Base-by-base conservation (phyloP, 1,284 basidiomycete genomes). In the Naganishia cerealis region DNA sequence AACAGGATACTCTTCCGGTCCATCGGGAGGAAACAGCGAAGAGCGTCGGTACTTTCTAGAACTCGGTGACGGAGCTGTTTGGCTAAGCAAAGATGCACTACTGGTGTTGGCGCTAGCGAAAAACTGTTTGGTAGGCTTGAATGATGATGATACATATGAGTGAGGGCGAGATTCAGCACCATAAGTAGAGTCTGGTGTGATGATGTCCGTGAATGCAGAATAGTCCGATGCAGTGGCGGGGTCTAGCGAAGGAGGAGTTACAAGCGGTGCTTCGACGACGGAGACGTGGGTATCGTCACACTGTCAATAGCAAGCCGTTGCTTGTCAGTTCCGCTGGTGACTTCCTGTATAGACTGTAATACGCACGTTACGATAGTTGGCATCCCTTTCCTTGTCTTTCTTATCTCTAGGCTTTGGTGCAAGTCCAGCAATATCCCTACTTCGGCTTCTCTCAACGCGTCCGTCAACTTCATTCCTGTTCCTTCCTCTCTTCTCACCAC, bases 71-170 rank as follows among this genome's bases (percentile, higher is more conserved):
- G 50, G 61, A 26, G 61, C 61, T 29, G 61, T 63, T 29, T 53
- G 50, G 29, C 61, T 63, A 40, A 63, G 61, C 13, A 63, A 29
- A 7, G 61, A 63, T 54, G 61, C 61, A 26, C 50, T 63, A 54
- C 61, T 63, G 16, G 61, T 63, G 38, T 63, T 63, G 36, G 61
- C 18, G 50, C 61, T 63, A 9, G 61, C 52, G 12, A 63, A 63
- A 24, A 63, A 63, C 38, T 63, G 61, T 42, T 63, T 63, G 38
- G 50, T 52, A 21, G 61, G 52, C 61, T 54, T 63, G 61, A 63
- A 63, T 24, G 61, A 63, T 38, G 61, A 63, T 54, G 61, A 52
- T 26, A 43, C 61, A 38, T 54, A 42, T 18, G 61, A 63, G 42
- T 50, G 61, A 26, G 50, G 50, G 40, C 61, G 61, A 26, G 61